phyloP scores from a whole-genome alignment of 805 yeast species.

The Yarrowia divulgata region DNA sequence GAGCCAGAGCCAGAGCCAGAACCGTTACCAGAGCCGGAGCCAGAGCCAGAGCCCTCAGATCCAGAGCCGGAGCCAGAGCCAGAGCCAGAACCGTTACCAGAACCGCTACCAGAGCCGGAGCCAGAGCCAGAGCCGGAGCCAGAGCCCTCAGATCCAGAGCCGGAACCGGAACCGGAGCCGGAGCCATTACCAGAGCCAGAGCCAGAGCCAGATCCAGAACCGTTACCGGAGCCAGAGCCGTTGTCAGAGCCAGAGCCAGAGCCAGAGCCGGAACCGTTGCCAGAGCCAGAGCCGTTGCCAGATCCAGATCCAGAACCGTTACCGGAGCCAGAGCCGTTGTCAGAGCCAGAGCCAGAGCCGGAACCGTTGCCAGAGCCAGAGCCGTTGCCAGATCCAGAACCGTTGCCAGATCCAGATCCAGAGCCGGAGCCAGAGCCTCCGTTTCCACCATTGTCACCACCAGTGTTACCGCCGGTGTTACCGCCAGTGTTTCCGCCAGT shows the following conservation, averaged over 20 bases:
- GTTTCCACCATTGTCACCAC: neutral
- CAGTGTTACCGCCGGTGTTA: neutral
- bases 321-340: constrained; percentile 1
- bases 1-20: constrained; percentile 7
- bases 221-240: too few species aligned
- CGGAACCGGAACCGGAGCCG: constrained; percentile 17
- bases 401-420: neutral
- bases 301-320: constrained; percentile 9
- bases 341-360: constrained; percentile 5
- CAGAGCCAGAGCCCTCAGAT: neutral
- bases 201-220: constrained; percentile 15
- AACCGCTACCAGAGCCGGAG: too few species aligned
- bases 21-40: neutral
- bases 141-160: neutral
- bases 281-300: constrained; percentile 10
- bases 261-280: constrained; percentile 18
- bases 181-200: constrained; percentile 13
- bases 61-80: neutral
- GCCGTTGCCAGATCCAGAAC: constrained; percentile 8
- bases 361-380: neutral
- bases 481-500: neutral
- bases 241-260: constrained; percentile 15
- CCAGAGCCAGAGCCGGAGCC: constrained; percentile 14
- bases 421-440: constrained; percentile 8
- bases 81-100: neutral